Conservation (phyloP, 208 protist genomes). For the Crithidia expoeki region DNA sequence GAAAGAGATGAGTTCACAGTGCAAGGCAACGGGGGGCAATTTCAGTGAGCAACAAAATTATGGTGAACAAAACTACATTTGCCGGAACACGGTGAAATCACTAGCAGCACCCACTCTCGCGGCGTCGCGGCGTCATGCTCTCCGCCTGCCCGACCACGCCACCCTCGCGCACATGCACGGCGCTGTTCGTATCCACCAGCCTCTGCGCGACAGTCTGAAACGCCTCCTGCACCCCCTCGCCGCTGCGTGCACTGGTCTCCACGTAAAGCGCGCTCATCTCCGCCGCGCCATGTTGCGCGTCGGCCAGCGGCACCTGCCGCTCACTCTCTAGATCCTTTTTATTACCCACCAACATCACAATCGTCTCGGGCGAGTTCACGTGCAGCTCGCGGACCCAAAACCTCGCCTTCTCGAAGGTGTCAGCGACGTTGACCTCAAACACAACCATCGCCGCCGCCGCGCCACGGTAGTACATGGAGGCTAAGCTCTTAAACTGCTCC, state of each 20-base stretch:
- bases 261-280: constrained; percentile 58
- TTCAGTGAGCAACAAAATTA: not conserved
- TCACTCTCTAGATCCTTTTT: constrained; percentile 92
- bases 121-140: constrained; percentile 14
- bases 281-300: constrained; percentile 54
- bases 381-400: constrained; percentile 97
- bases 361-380: constrained; percentile 88
- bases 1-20: too few species aligned
- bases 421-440: constrained; percentile 96
- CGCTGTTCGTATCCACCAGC: constrained; percentile 62
- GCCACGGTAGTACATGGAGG: constrained; percentile 93
- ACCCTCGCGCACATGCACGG: constrained; percentile 68
- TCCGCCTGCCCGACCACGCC: constrained; percentile 55
- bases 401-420: constrained; percentile 94
- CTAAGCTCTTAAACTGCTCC: constrained; percentile 89
- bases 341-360: constrained; percentile 94
- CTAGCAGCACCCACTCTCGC: constrained; percentile 7
- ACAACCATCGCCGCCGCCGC: constrained; percentile 93
- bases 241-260: constrained; percentile 81
- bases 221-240: constrained; percentile 64
- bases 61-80: not conserved
- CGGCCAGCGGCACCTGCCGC: constrained; percentile 57
- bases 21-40: too few species aligned
- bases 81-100: not conserved
- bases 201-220: constrained; percentile 64